Percentiles rank a stretch among this genome's conserved stretches.
Evolutionary conservation across 306 rosid genomes (phyloP).

Genomic region (Morella rubra): DNA sequence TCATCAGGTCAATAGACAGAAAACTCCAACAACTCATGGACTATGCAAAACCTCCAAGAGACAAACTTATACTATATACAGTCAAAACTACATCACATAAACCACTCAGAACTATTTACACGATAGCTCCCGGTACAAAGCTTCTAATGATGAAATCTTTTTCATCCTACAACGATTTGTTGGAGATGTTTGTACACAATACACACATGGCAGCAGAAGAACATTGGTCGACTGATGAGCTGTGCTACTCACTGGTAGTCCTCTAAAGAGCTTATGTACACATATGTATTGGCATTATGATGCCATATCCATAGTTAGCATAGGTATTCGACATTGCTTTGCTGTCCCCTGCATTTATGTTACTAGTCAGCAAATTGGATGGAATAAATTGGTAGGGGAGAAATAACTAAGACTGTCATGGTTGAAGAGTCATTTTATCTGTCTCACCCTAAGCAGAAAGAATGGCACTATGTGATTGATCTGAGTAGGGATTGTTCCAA

Average conservation of each 20-base stretch:
- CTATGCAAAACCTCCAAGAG: not conserved
- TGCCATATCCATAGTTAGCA: slow-evolving; percentile 1
- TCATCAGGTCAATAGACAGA: not conserved
- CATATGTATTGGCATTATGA: slow-evolving; percentile 6
- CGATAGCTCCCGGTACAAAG: slow-evolving; percentile 46
- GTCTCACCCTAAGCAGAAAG: slow-evolving; percentile 47
- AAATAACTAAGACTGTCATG: not conserved
- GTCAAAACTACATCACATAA: not conserved
- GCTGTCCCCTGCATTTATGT: not conserved
- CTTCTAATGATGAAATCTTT: slow-evolving; percentile 24
- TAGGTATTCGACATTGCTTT: not conserved
- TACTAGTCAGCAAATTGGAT: not conserved
- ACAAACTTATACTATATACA: slow-evolving; percentile 4
- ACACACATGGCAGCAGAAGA: slow-evolving; percentile 29
- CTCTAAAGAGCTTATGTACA: not conserved
- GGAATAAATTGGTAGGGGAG: not conserved
- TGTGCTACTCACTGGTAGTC: not conserved
- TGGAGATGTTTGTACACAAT: slow-evolving; percentile 10
- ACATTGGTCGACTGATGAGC: slow-evolving; percentile 11
- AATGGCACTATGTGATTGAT: slow-evolving; percentile 52
- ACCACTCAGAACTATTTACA: slow-evolving; percentile 42
- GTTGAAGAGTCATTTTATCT: slow-evolving; percentile 10
- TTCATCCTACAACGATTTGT: slow-evolving; percentile 23
- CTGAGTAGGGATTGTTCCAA: slow-evolving; percentile 28
- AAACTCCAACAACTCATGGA: not conserved